Evolutionary conservation across 75 land plant genomes (phyloP).

Genomic region (Sequoiadendron giganteum): DNA sequence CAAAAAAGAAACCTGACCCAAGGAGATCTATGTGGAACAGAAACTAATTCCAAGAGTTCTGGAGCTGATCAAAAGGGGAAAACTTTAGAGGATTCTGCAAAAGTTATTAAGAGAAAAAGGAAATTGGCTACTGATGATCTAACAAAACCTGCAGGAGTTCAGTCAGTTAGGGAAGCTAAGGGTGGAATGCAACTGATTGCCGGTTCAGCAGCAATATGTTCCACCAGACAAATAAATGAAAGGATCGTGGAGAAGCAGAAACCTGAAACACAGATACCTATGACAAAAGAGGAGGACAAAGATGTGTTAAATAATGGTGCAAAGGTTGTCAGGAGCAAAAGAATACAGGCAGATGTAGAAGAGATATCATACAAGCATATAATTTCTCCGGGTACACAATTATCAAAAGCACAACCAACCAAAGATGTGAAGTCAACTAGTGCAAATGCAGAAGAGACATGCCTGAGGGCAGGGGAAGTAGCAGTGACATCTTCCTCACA

Average conservation of each 20-base stretch:
- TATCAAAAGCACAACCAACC: slow-evolving; percentile 6
- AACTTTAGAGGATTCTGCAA: neutral
- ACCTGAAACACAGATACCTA: neutral
- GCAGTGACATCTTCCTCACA: neutral
- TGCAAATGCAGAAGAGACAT: neutral
- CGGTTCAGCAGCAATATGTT: neutral
- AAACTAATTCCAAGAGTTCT: slow-evolving; percentile 5
- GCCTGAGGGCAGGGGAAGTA: neutral
- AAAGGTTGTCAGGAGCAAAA: neutral
- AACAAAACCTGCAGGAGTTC: neutral
- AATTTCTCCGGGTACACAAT: neutral
- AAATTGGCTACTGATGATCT: neutral
- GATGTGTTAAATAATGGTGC: slow-evolving; percentile 4
- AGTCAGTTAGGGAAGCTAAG: neutral
- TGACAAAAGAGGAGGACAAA: neutral
- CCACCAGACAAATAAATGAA: neutral
- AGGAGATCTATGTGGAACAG: neutral
- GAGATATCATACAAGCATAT: slow-evolving; percentile 3
- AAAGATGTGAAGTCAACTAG: neutral
- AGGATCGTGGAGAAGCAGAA: neutral
- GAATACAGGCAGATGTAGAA: neutral
- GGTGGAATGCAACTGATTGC: neutral
- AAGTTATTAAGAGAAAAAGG: neutral
- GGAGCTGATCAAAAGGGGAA: slow-evolving; percentile 2
- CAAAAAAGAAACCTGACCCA: neutral